Conservation (phyloP, 2,329 filamentous ascomycete genomes). For the Aureobasidium zeae region DNA sequence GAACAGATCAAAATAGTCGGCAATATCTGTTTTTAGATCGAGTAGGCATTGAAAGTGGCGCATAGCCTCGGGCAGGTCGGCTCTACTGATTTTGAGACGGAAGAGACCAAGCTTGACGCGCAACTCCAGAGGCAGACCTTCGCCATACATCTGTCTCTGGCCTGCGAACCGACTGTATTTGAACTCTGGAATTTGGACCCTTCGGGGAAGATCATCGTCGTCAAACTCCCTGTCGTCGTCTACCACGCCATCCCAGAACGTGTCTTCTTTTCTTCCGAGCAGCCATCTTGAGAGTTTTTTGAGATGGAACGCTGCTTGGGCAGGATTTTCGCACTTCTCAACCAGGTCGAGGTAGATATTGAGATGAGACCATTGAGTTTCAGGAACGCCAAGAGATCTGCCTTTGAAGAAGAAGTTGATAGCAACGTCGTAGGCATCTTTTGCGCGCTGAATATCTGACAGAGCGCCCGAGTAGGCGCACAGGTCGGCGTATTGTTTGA, state of each 20-base stretch:
- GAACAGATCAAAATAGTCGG: slow-evolving; percentile 69
- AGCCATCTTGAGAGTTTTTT: slow-evolving; percentile 73
- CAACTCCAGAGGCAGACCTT: slow-evolving; percentile 68
- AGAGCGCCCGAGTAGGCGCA: slow-evolving; percentile 28
- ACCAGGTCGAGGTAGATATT: slow-evolving; percentile 80
- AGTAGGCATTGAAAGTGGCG: slow-evolving; percentile 49
- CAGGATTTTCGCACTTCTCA: slow-evolving; percentile 52
- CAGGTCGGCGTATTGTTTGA: slow-evolving; percentile 48
- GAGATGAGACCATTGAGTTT: slow-evolving; percentile 66
- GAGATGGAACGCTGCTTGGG: slow-evolving; percentile 58
- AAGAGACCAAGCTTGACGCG: slow-evolving; percentile 76
- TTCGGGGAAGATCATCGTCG: slow-evolving; percentile 56
- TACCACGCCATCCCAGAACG: slow-evolving; percentile 59
- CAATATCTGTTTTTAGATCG: slow-evolving; percentile 53
- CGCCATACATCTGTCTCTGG: slow-evolving; percentile 51
- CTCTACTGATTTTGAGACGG: slow-evolving; percentile 56
- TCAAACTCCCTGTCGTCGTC: slow-evolving; percentile 81
- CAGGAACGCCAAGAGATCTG: slow-evolving; percentile 17
- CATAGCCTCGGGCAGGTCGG: slow-evolving; percentile 54
- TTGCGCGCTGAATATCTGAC: slow-evolving; percentile 23
- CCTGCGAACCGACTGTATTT: slow-evolving; percentile 22
- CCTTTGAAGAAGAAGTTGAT: slow-evolving; percentile 40
- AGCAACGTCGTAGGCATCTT: slow-evolving; percentile 40
- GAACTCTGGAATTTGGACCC: slow-evolving; percentile 52
- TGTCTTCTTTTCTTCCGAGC: slow-evolving; percentile 62